These are phyloP conservation scores for Cutaneotrichosporon dermatis DNA, from an alignment of 1,284 basidiomycete species.

Conservation along the genomic window DNA sequence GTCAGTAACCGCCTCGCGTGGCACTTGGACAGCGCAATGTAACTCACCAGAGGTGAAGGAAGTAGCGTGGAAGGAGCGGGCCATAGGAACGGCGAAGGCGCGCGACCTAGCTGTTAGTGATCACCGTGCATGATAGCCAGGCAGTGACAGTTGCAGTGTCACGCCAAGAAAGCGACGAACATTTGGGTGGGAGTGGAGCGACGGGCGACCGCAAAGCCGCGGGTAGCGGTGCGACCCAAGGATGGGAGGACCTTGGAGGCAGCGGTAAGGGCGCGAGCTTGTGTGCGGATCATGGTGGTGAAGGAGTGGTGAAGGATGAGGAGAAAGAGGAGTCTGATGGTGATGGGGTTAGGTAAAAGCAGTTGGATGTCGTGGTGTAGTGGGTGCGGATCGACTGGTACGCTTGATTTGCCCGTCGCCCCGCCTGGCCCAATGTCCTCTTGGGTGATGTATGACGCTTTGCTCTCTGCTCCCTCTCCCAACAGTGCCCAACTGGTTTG, in stretches of 20 bases:
- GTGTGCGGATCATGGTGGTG: constrained; percentile 40
- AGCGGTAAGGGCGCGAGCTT: constrained; percentile 28
- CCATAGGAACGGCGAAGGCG: constrained; percentile 8
- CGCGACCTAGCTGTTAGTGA: constrained; percentile 3
- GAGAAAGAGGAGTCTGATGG: not conserved
- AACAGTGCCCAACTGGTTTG: too few species aligned
- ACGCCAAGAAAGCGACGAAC: not conserved
- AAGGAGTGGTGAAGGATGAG: constrained; percentile 5
- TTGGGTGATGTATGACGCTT: too few species aligned
- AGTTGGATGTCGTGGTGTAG: too few species aligned
- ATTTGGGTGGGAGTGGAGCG: constrained; percentile 10
- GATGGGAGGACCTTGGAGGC: constrained; percentile 17
- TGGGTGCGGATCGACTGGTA: not conserved
- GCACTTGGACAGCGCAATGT: too few species aligned
- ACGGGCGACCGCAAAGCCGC: constrained; percentile 1
- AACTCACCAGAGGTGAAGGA: constrained; percentile 15
- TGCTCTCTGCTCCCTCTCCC: too few species aligned
- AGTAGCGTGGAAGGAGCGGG: constrained; percentile 16
- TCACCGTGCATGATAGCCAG: not conserved
- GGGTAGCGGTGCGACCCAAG: constrained; percentile 3
- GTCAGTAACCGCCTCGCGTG: not conserved
- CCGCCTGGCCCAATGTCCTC: not conserved
- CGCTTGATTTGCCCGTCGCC: not conserved
- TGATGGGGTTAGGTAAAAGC: not conserved
- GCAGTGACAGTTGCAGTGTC: not conserved